Evolutionary conservation across 805 yeast genomes (phyloP).

Genomic region (Ogataea nonfermentans): DNA sequence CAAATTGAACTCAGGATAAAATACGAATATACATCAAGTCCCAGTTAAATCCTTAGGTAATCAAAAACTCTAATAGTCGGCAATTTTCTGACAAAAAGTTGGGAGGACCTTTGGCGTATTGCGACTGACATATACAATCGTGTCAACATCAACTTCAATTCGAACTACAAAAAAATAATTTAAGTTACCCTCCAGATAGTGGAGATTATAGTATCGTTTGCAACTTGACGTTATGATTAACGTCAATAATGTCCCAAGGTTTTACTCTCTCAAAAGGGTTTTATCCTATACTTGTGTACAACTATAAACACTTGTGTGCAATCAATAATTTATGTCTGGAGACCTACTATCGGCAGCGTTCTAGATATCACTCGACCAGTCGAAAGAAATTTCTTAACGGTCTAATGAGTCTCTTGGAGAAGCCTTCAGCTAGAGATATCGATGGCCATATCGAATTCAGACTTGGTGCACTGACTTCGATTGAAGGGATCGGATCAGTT

Average conservation of each 20-base stretch:
- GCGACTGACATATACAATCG: background rate
- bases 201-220: too few species aligned
- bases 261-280: background rate
- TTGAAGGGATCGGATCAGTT: background rate
- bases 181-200: background rate
- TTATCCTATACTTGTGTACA: too few species aligned
- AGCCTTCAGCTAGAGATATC: constrained; percentile 1
- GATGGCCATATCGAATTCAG: constrained; percentile 1
- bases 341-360: background rate
- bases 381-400: background rate
- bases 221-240: too few species aligned
- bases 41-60: too few species aligned
- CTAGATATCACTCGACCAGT: background rate
- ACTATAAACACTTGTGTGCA: too few species aligned
- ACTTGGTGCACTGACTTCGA: background rate
- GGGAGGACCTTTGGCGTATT: too few species aligned
- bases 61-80: too few species aligned
- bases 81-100: too few species aligned
- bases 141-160: background rate
- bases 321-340: background rate
- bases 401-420: constrained; percentile 4
- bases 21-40: too few species aligned
- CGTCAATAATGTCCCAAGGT: background rate
- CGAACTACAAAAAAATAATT: background rate
- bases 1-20: too few species aligned